A percentile compares a stretch with the other conserved stretches of the same genome.
Conservation (phyloP, 352 stramenopile species). For the Nothophytophthora sp. region DNA sequence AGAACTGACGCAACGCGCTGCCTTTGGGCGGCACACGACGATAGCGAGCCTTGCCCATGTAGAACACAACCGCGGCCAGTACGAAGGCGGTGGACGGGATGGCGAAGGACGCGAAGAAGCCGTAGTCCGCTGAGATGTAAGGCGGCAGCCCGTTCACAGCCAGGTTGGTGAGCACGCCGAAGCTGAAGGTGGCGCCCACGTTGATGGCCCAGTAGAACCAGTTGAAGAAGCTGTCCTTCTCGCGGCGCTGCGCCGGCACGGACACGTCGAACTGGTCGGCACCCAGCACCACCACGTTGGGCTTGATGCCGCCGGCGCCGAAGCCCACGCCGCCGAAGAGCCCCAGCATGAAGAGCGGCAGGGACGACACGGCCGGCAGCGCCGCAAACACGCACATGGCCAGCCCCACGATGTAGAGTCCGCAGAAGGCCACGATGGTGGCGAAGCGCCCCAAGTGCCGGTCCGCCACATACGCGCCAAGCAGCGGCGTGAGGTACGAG, state of each 20-base stretch:
- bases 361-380: constrained; percentile 51
- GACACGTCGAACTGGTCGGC: constrained; percentile 84
- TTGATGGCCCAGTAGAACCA: constrained; percentile 96
- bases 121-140: constrained; percentile 79
- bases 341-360: constrained; percentile 76
- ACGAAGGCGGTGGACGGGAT: constrained; percentile 85
- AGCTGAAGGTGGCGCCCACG: constrained; percentile 90
- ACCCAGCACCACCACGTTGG: constrained; percentile 74
- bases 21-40: constrained; percentile 72
- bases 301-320: constrained; percentile 74
- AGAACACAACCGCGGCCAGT: constrained; percentile 83
- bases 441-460: constrained; percentile 75
- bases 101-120: constrained; percentile 89
- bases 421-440: constrained; percentile 78
- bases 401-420: constrained; percentile 71
- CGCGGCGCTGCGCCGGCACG: constrained; percentile 59
- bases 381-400: constrained; percentile 73
- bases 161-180: constrained; percentile 89
- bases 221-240: constrained; percentile 93
- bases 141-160: constrained; percentile 88
- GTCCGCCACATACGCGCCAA: constrained; percentile 84
- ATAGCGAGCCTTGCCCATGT: constrained; percentile 61
- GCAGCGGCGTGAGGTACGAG: constrained; percentile 82
- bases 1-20: constrained; percentile 74
- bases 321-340: constrained; percentile 83